Evolutionary conservation across 768 basidiomycete species (phyloP).

Genomic region (Kondoa subrosea): DNA sequence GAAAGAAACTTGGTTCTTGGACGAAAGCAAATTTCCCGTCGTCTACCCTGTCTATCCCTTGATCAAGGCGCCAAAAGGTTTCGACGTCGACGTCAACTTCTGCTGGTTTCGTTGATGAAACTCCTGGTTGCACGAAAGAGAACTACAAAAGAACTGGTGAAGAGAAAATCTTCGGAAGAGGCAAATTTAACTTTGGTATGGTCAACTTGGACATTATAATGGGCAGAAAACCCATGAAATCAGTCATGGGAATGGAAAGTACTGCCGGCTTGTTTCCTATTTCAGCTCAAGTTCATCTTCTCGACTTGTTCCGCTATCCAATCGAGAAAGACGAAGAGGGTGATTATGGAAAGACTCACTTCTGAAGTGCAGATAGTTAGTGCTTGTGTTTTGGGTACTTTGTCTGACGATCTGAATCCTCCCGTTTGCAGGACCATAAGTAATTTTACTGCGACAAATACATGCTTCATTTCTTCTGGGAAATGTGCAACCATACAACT

Average conservation of each 20-base stretch:
- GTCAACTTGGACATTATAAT: background rate
- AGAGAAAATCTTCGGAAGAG: background rate
- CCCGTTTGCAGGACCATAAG: no score
- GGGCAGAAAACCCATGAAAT: background rate
- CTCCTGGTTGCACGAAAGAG: background rate
- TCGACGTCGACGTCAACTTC: background rate
- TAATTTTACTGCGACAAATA: no score
- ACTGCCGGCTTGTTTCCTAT: background rate
- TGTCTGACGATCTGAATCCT: background rate
- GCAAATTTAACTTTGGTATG: background rate
- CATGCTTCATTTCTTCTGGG: no score
- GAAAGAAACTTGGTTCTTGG: background rate
- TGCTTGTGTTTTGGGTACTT: background rate
- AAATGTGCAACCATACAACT: no score
- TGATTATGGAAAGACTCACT: background rate
- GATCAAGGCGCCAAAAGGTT: background rate
- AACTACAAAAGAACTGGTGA: background rate
- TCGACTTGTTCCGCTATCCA: background rate
- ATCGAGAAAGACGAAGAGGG: background rate
- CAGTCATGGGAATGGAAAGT: background rate
- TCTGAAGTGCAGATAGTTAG: background rate
- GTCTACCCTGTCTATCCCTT: background rate
- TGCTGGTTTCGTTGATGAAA: background rate
- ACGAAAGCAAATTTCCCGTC: background rate
- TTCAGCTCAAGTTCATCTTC: background rate